A percentile compares a stretch with the other conserved stretches of the same genome.
Conservation (phyloP, 2,329 filamentous ascomycete genomes). For the Ascochyta lentis region DNA sequence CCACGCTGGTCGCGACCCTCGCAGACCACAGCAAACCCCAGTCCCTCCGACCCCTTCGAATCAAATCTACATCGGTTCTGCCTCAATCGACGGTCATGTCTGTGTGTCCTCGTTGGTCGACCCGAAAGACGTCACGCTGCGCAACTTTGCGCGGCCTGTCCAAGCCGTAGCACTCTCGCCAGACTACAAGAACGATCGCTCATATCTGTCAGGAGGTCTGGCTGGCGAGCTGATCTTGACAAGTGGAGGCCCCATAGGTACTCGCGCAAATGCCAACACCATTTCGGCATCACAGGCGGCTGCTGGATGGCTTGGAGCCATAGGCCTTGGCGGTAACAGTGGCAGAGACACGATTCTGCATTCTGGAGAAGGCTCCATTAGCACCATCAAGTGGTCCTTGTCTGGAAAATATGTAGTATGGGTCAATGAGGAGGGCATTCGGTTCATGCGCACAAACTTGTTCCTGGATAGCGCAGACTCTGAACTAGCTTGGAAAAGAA, state of each 20-base stretch:
- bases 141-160: slow-evolving; percentile 92
- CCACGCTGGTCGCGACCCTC: slow-evolving; percentile 48
- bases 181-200: slow-evolving; percentile 87
- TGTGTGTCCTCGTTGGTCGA: slow-evolving; percentile 89
- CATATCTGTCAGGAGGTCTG: slow-evolving; percentile 88
- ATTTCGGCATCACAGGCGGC: slow-evolving; percentile 84
- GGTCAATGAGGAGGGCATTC: slow-evolving; percentile 96
- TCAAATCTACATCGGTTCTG: slow-evolving; percentile 89
- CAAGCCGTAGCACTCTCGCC: slow-evolving; percentile 94
- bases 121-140: slow-evolving; percentile 84
- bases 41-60: slow-evolving; percentile 82
- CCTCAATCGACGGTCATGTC: slow-evolving; percentile 94
- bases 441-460: slow-evolving; percentile 92
- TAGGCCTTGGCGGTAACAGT: slow-evolving; percentile 78
- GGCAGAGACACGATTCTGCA: slow-evolving; percentile 89
- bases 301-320: slow-evolving; percentile 87
- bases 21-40: slow-evolving; percentile 61
- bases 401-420: slow-evolving; percentile 92
- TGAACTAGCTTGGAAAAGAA: slow-evolving; percentile 91
- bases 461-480: slow-evolving; percentile 77
- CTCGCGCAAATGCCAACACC: slow-evolving; percentile 84
- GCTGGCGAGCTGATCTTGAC: slow-evolving; percentile 90
- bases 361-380: slow-evolving; percentile 89
- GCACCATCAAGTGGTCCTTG: slow-evolving; percentile 90
- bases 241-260: slow-evolving; percentile 77